Evolutionary conservation across 371 early-diverging fungal species (phyloP).

Genomic region (Blakeslea trispora): DNA sequence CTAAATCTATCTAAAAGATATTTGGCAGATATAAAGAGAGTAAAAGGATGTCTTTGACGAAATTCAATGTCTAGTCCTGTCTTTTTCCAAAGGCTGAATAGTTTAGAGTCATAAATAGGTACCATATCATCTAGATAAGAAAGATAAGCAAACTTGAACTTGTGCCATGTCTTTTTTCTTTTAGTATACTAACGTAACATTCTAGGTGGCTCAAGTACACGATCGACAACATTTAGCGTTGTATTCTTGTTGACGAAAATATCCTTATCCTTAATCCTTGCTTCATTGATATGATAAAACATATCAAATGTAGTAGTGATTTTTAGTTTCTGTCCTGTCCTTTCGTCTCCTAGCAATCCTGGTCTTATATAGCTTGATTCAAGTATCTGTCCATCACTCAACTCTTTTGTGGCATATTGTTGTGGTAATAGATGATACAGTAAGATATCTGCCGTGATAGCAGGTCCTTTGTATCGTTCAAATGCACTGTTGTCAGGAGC

Average conservation of each 20-base stretch:
- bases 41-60: constrained; percentile 41
- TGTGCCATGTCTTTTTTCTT: too few species aligned
- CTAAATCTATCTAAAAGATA: constrained; percentile 39
- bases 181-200: constrained; percentile 17
- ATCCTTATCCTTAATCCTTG: constrained; percentile 28
- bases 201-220: constrained; percentile 23
- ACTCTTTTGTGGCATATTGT: constrained; percentile 15
- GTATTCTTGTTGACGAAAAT: constrained; percentile 34
- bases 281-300: constrained; percentile 17
- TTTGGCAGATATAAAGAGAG: constrained; percentile 41
- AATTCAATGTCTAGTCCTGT: constrained; percentile 15
- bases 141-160: background rate
- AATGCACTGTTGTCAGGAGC: constrained; percentile 59
- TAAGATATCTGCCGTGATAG: constrained; percentile 33
- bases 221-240: constrained; percentile 24
- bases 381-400: constrained; percentile 43
- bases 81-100: constrained; percentile 34
- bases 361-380: constrained; percentile 44
- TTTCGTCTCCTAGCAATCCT: constrained; percentile 35
- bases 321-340: constrained; percentile 41
- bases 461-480: constrained; percentile 17
- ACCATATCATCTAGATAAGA: constrained; percentile 34
- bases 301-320: constrained; percentile 35
- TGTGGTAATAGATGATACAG: constrained; percentile 49
- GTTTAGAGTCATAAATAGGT: constrained; percentile 22